phyloP scores from a whole-genome alignment of 176 grass and related monocot genomes.

The Guadua angustifolia region DNA sequence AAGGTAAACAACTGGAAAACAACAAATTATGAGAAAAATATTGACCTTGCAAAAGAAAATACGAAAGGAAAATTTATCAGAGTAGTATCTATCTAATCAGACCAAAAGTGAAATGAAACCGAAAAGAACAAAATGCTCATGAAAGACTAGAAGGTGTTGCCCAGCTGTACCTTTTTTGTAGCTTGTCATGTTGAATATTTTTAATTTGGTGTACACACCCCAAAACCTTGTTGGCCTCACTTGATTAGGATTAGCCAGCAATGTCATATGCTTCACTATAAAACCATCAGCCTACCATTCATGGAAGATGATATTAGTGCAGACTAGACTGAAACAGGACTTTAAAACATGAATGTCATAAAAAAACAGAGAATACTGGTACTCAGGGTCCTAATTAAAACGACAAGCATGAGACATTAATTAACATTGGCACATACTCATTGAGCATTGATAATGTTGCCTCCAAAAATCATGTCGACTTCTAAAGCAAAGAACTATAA shows the following conservation, averaged over 20 bases:
- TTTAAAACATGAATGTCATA: constrained; percentile 1
- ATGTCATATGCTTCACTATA: constrained; percentile 66
- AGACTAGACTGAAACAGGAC: background rate
- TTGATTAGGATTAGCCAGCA: constrained; percentile 76
- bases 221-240: constrained; percentile 79
- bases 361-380: background rate
- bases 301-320: constrained; percentile 21
- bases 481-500: constrained; percentile 5
- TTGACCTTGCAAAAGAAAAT: background rate
- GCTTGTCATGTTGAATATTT: constrained; percentile 75
- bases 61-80: background rate
- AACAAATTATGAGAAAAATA: constrained; percentile 4
- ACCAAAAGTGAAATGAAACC: constrained; percentile 7
- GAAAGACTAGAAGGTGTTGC: constrained; percentile 1
- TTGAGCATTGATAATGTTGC: background rate
- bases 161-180: constrained; percentile 67
- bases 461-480: background rate
- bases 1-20: constrained; percentile 65
- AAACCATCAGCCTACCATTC: constrained; percentile 74
- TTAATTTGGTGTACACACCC: constrained; percentile 84
- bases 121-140: constrained; percentile 21
- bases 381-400: background rate
- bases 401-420: background rate
- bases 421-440: background rate
- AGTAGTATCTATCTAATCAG: constrained; percentile 14